Evolutionary conservation across 1,139 yeast species (phyloP), one percentile per base, ranked within the genome.

Genomic region (Eremothecium coryli): DNA sequence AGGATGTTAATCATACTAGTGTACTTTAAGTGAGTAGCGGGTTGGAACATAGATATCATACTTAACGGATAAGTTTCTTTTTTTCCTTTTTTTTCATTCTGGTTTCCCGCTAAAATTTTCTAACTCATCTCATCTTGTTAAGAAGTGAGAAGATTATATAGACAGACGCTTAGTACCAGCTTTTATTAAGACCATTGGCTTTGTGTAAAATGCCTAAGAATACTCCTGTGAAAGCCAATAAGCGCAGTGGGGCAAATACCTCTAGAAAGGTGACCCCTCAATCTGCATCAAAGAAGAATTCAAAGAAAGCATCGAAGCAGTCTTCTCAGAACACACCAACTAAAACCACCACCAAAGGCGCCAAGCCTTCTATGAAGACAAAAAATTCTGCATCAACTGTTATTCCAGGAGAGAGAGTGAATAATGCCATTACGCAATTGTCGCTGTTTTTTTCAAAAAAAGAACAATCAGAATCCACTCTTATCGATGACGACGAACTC

Each of bases 401-500:
- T 35, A 43, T 39, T 21, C 42, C 42, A 11, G 25, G 14, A 18
- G 45, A 45, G 14, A 50, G 56, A 37, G 48, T 56, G 18, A 24
- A 43, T 4, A 50, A 55, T 42, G 84, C 85, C 4, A 56, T 78
- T 27, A 48, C 58, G 6, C 79, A 74, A 48, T 62, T 77, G 44
- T 55, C 58, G 31, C 71, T 71, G 46, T 76, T 64, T 52, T 46
- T 61, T 33, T 50, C 60, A 15, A 51, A 60, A 32, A 52, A 58
- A 32, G 53, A 55, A 27, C 58, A 60, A 18, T 44, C 46, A 16
- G 61, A 62, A 31, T 69, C 65, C 34, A 65, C 71, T 37, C 67
- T 74, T 35, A 71, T 75, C 36, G 77, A 71, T 23, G 78, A 69
- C 38, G 81, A 72, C 31, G 71, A 66, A 26, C 45, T 51, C 20